phyloP scores from a whole-genome alignment of 306 rosid genomes.

The Cucurbita pepo region DNA sequence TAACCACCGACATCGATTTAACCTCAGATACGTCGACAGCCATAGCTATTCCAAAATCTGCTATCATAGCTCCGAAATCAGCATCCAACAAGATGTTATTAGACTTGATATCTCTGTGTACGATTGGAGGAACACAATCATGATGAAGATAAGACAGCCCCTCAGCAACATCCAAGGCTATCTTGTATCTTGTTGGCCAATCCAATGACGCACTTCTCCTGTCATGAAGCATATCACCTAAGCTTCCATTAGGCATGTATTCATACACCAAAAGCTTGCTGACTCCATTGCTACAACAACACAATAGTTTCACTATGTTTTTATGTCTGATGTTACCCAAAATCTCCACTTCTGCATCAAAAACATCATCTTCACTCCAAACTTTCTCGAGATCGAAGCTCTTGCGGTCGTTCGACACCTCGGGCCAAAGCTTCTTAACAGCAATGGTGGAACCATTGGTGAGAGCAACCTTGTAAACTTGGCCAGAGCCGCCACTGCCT shows the following conservation, averaged over 20 bases:
- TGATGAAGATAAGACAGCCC: slow-evolving; percentile 96
- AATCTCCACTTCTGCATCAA: slow-evolving; percentile 82
- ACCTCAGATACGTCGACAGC: slow-evolving; percentile 38
- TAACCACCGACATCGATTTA: slow-evolving; percentile 78
- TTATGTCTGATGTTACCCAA: slow-evolving; percentile 89
- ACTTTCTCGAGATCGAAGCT: slow-evolving; percentile 44
- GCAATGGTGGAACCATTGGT: slow-evolving; percentile 61
- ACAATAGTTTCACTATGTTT: slow-evolving; percentile 91
- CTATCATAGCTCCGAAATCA: slow-evolving; percentile 68
- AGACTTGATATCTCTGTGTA: slow-evolving; percentile 88
- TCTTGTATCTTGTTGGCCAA: slow-evolving; percentile 80
- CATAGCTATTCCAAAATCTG: slow-evolving; percentile 89
- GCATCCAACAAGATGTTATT: slow-evolving; percentile 80
- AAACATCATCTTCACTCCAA: slow-evolving; percentile 34
- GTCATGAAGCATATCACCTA: slow-evolving; percentile 77
- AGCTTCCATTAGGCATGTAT: slow-evolving; percentile 90
- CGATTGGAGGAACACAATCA: slow-evolving; percentile 84
- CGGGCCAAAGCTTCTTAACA: slow-evolving; percentile 68
- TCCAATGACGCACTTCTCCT: slow-evolving; percentile 69
- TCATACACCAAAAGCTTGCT: slow-evolving; percentile 88
- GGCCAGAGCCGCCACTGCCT: slow-evolving; percentile 77
- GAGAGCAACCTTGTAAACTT: slow-evolving; percentile 78
- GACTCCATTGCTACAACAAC: slow-evolving; percentile 71
- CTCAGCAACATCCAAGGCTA: slow-evolving; percentile 79
- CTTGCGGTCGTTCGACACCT: slow-evolving; percentile 17